A percentile compares a stretch with the other conserved stretches of the same genome.
Evolutionary conservation across 2,329 filamentous ascomycete genomes (phyloP).

Genomic region (Fusarium haematococcum): DNA sequence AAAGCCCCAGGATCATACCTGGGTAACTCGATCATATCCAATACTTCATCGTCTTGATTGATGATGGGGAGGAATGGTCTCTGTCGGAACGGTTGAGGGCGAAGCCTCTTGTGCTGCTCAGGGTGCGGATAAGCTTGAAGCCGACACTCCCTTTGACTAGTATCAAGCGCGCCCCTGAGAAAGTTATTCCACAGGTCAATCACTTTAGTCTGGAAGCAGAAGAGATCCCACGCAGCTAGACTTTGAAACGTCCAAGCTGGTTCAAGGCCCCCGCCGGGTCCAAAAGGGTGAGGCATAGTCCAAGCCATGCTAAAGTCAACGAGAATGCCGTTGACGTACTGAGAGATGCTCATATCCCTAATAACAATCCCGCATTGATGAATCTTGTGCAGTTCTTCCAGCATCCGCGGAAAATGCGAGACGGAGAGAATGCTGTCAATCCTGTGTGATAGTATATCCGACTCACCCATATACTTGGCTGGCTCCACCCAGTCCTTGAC

Average conservation of each 20-base stretch:
- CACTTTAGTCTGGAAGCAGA: neutral
- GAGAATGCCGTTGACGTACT: slow-evolving; percentile 20
- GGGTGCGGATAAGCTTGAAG: neutral
- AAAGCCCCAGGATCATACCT: slow-evolving; percentile 7
- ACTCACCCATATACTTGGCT: neutral
- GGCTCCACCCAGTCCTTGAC: slow-evolving; percentile 23
- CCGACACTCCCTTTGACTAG: neutral
- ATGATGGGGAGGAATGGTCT: slow-evolving; percentile 8
- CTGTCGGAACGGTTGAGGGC: neutral
- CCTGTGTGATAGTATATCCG: neutral
- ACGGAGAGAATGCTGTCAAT: neutral
- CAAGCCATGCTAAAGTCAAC: slow-evolving; percentile 3
- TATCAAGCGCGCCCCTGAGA: too few species aligned
- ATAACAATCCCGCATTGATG: slow-evolving; percentile 13
- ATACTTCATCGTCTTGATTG: neutral
- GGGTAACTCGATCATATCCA: neutral
- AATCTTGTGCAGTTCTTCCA: neutral
- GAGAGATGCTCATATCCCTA: neutral
- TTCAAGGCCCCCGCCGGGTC: neutral
- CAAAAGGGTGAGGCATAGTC: slow-evolving; percentile 10
- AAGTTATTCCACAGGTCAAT: neutral
- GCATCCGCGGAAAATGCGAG: slow-evolving; percentile 4
- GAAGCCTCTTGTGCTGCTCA: neutral
- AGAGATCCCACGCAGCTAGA: slow-evolving; percentile 12
- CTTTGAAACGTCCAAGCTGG: slow-evolving; percentile 15